These are phyloP conservation scores for Cryptococcus wingfieldii DNA, from an alignment of 1,284 basidiomycete genomes.

Conservation along the genomic window DNA sequence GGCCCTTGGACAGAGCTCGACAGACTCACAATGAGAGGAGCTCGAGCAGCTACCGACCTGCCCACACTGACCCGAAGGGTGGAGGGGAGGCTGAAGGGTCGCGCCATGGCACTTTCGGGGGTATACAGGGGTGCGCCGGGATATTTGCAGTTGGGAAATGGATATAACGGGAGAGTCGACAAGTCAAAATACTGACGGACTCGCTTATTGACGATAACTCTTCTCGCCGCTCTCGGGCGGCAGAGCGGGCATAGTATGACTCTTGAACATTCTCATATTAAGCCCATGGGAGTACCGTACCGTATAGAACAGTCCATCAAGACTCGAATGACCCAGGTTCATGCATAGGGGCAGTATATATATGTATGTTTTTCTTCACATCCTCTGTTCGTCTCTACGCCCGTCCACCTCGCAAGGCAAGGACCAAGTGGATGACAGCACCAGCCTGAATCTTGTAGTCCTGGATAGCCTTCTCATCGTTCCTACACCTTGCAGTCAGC, in stretches of 20 bases:
- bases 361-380: neutral
- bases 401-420: slow-evolving; percentile 82
- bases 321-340: neutral
- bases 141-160: too few relatives aligned
- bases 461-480: slow-evolving; percentile 81
- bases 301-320: neutral
- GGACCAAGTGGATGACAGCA: slow-evolving; percentile 82
- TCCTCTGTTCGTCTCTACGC: slow-evolving; percentile 34
- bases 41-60: neutral
- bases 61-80: neutral
- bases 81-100: too few relatives aligned
- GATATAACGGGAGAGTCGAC: too few relatives aligned
- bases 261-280: too few relatives aligned
- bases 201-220: too few relatives aligned
- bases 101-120: too few relatives aligned
- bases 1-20: neutral
- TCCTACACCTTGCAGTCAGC: slow-evolving; percentile 48
- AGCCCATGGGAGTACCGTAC: too few relatives aligned
- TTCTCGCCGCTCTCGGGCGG: too few relatives aligned
- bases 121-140: too few relatives aligned
- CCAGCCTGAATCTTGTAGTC: slow-evolving; percentile 79
- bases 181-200: too few relatives aligned
- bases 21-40: neutral
- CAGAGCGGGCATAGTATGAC: too few relatives aligned
- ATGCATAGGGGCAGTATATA: neutral